phyloP scores from a whole-genome alignment of 768 basidiomycete species.

The Fibroporia radiculosa region DNA sequence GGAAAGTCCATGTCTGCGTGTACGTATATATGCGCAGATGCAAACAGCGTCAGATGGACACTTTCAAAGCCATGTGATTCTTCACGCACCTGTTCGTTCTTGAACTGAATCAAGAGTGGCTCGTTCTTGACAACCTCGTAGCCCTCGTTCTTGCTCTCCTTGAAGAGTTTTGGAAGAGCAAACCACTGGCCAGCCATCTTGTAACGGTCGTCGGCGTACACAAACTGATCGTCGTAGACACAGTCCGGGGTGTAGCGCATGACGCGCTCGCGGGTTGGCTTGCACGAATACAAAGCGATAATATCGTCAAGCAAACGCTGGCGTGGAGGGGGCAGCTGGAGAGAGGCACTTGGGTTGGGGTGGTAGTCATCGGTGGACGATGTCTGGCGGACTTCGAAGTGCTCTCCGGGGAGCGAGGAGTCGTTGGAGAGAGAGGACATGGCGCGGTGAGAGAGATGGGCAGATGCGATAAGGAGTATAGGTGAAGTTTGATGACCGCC shows the following conservation, averaged over 20 bases:
- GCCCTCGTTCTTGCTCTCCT: conserved; percentile 25
- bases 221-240: conserved; percentile 30
- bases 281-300: conserved; percentile 31
- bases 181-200: conserved; percentile 36
- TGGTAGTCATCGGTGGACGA: conserved; percentile 23
- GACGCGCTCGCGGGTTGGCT: conserved; percentile 31
- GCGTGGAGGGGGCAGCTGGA: conserved; percentile 29
- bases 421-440: conserved; percentile 10
- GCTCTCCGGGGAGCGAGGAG: conserved; percentile 28
- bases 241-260: conserved; percentile 28
- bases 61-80: neutral
- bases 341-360: conserved; percentile 29
- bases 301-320: conserved; percentile 34
- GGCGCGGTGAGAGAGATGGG: neutral
- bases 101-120: conserved; percentile 32
- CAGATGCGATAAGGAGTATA: too few relatives aligned
- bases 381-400: conserved; percentile 31
- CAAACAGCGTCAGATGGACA: neutral
- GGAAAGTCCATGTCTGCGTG: conserved; percentile 31
- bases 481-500: too few relatives aligned
- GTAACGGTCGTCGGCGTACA: conserved; percentile 33
- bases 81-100: conserved; percentile 30
- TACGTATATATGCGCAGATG: neutral
- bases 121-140: conserved; percentile 31
- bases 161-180: conserved; percentile 33